These are phyloP conservation scores for Euryodendron excelsum DNA, from an alignment of 148 eudicot genomes.

Conservation along the genomic window DNA sequence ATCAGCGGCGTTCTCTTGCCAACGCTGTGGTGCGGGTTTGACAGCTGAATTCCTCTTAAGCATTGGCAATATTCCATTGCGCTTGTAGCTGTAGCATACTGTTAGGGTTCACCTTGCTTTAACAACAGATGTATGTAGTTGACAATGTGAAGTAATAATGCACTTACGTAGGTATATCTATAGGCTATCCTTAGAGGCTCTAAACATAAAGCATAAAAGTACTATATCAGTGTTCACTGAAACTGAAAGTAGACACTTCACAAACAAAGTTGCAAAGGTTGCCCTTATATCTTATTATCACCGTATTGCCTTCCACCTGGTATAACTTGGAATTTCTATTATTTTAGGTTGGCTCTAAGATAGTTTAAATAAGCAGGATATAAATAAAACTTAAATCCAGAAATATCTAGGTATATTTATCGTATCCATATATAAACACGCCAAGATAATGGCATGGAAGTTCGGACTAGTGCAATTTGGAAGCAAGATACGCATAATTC, in stretches of 20 bases:
- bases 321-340: neutral
- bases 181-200: neutral
- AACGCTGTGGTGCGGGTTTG: slow-evolving; percentile 91
- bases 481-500: neutral
- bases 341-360: neutral
- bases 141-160: neutral
- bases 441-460: too few species aligned
- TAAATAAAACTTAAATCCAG: neutral
- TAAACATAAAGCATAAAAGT: neutral
- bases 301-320: neutral
- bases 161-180: neutral
- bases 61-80: slow-evolving; percentile 96
- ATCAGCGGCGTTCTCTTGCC: slow-evolving; percentile 95
- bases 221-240: neutral
- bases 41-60: slow-evolving; percentile 76
- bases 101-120: slow-evolving; percentile 25
- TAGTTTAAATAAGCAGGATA: too few species aligned
- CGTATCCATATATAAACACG: too few species aligned
- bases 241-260: neutral
- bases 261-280: neutral
- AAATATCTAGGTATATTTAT: too few species aligned
- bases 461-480: too few species aligned
- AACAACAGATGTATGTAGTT: neutral
- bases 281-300: neutral
- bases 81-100: slow-evolving; percentile 52